Evolutionary conservation across 352 stramenopile species (phyloP), one percentile per base, ranked within the genome.

Genomic region (Phytophthora agathidicida): DNA sequence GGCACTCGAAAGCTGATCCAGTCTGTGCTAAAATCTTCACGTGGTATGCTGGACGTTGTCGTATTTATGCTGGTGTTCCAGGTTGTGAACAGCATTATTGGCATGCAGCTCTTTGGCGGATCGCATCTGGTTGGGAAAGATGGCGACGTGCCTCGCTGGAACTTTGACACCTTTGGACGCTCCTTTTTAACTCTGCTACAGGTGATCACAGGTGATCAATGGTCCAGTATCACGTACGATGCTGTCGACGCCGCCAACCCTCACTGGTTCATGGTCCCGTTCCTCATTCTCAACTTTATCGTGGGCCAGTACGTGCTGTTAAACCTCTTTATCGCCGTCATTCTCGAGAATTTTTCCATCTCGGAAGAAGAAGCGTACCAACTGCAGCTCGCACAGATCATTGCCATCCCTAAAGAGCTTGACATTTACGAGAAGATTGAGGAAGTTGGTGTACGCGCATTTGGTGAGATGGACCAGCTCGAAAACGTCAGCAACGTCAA

Each of bases 341-440:
- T 91, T 51, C 72, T 93, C 31, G 83, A 93, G 16, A 93, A 93
- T 41, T 93, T 93, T 51, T 75, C 80, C 10, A 88, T 93, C 32
- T 83, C 81, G 0, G 83, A 93, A 46, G 83, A 93, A 44, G 83
- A 93, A 52, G 83, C 83, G 2, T 93, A 93, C 20, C 83, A 93
- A 28, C 60, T 91, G n/a, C 83, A 93, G 58, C 75, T 93, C 19
- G 81, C 83, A 16, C 83, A 89, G 53, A 89, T 93, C 52, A 89
- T 93, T 33, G 83, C 83, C 16, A 89, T 89, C 42, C 83, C 83
- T 2, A 93, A 93, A 32, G 83, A 93, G 19, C 68, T 93, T 3
- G 79, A 89, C 28, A 93, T 93, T 28, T 88, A 89, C 42, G 83
- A 93, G 43, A 87, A 88, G 51, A 90, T 93, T 37, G 83, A 93